Conservation (phyloP, 2,329 filamentous ascomycete species). For the Podosphaera aphanis region DNA sequence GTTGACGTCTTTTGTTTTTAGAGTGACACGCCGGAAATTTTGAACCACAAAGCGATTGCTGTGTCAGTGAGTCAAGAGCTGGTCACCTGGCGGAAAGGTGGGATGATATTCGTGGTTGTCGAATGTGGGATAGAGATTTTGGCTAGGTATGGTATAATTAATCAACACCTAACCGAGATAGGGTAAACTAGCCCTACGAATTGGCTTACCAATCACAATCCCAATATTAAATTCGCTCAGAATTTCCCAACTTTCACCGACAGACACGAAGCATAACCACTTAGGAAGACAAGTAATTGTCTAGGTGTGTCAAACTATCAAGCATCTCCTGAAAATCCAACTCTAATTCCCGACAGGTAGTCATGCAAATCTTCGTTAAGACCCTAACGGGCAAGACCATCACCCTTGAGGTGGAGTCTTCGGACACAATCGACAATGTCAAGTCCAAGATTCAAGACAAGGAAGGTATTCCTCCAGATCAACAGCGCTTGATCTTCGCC, state of each 20-base stretch:
- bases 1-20: slow-evolving; percentile 20
- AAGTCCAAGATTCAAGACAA: slow-evolving; percentile 98
- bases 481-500: slow-evolving; percentile 98
- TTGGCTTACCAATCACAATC: background rate
- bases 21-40: too few relatives aligned
- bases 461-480: slow-evolving; percentile 97
- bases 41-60: too few relatives aligned
- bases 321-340: too few relatives aligned
- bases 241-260: too few relatives aligned
- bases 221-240: too few relatives aligned
- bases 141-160: too few relatives aligned
- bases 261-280: slow-evolving; percentile 5
- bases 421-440: slow-evolving; percentile 99
- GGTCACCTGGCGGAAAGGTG: too few relatives aligned
- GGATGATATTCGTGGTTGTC: too few relatives aligned
- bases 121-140: too few relatives aligned
- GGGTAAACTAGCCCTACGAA: background rate
- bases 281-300: slow-evolving; percentile 17
- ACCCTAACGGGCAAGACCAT: slow-evolving; percentile 98
- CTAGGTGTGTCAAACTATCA: slow-evolving; percentile 9
- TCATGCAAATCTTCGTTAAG: slow-evolving; percentile 38
- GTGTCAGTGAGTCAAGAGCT: too few relatives aligned
- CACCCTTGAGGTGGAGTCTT: too few relatives aligned
- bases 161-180: too few relatives aligned
- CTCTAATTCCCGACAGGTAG: slow-evolving; percentile 20